Evolutionary conservation across 2,329 filamentous ascomycete genomes (phyloP).

Genomic region (Trichophyton schoenleinii): DNA sequence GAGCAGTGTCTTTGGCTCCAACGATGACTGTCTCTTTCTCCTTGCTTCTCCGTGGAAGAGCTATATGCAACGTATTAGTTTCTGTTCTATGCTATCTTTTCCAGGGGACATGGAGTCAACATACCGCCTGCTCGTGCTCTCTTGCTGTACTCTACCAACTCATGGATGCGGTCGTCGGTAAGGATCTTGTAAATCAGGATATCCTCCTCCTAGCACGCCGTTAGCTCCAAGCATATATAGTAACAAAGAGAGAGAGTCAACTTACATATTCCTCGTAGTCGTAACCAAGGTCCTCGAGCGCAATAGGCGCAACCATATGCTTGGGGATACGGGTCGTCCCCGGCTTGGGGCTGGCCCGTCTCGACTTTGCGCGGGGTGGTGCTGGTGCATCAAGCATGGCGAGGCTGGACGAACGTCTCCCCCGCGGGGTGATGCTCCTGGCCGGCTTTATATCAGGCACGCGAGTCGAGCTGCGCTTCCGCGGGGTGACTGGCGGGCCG

Average conservation of each 20-base stretch:
- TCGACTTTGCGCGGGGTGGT: conserved; percentile 21
- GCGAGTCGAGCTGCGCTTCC: conserved; percentile 35
- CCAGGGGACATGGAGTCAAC: conserved; percentile 26
- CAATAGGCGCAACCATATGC: conserved; percentile 64
- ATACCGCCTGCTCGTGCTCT: conserved; percentile 24
- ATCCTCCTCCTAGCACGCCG: conserved; percentile 51
- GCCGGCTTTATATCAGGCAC: conserved; percentile 43
- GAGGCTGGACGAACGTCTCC: conserved; percentile 12
- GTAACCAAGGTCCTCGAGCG: conserved; percentile 73
- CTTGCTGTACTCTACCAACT: conserved; percentile 56
- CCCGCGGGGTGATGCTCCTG: conserved; percentile 21
- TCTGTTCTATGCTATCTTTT: not conserved
- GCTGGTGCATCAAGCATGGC: conserved; percentile 16
- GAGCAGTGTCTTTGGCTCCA: conserved; percentile 17
- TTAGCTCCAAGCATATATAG: conserved; percentile 16
- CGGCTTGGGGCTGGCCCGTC: conserved; percentile 56
- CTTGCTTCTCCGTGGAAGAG: conserved; percentile 9
- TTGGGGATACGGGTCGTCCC: conserved; percentile 83
- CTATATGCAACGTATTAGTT: not conserved
- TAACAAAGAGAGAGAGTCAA: not conserved
- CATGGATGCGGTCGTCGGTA: conserved; percentile 81
- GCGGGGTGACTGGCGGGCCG: conserved; percentile 34
- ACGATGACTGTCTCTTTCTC: conserved; percentile 13
- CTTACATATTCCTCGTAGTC: conserved; percentile 75
- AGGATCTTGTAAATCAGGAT: conserved; percentile 74